phyloP scores from a whole-genome alignment of 139 green algal species.

The Desmodesmus armatus region DNA sequence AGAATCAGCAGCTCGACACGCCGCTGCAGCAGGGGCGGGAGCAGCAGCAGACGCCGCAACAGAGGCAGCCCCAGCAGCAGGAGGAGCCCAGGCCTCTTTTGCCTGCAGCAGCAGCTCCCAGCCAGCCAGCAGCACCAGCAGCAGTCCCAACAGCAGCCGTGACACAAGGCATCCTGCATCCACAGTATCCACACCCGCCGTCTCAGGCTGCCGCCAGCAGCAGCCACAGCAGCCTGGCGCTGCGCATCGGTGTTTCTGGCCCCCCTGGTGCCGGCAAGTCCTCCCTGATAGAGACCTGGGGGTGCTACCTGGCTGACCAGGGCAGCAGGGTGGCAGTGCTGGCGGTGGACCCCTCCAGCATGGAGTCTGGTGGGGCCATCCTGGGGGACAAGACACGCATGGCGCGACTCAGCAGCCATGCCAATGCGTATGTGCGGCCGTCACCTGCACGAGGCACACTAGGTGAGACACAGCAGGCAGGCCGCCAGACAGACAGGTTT shows the following conservation, averaged over 20 bases:
- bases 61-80: not conserved
- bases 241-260: constrained; percentile 64
- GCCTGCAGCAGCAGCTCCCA: not conserved
- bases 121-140: constrained; percentile 4
- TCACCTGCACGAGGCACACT: constrained; percentile 66
- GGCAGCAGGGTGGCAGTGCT: constrained; percentile 69
- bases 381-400: constrained; percentile 83
- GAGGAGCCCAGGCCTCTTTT: not conserved
- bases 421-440: constrained; percentile 67
- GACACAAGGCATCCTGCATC: no score
- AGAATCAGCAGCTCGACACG: no score
- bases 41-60: not conserved
- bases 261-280: constrained; percentile 71
- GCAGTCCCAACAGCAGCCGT: not conserved
- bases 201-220: not conserved
- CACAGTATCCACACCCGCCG: no score
- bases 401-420: constrained; percentile 51
- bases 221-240: constrained; percentile 23
- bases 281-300: constrained; percentile 66
- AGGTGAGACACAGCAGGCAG: no score
- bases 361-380: constrained; percentile 63
- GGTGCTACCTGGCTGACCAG: constrained; percentile 51
- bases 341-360: constrained; percentile 72
- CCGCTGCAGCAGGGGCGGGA: not conserved
- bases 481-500: no score